Percentiles rank a stretch among this genome's conserved stretches.
These are phyloP conservation scores for Globisporangium rhizosaccharum DNA, from an alignment of 352 stramenopile species.

Conservation along the genomic window DNA sequence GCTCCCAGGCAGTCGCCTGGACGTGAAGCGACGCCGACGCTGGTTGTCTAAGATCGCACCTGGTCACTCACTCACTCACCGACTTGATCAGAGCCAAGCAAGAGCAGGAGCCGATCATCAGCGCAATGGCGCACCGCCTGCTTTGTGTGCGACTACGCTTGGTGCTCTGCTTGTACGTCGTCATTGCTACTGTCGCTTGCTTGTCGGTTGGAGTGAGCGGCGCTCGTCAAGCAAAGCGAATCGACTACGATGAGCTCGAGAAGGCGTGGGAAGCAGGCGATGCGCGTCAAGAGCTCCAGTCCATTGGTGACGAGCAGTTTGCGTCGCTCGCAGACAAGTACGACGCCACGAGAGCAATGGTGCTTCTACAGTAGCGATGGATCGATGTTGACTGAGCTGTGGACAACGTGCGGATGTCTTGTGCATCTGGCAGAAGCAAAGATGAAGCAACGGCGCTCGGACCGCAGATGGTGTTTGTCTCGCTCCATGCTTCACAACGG, in stretches of 20 bases:
- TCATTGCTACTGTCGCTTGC: neutral
- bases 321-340: constrained; percentile 30
- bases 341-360: constrained; percentile 4
- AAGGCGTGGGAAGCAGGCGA: constrained; percentile 59
- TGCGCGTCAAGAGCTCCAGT: constrained; percentile 32
- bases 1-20: no score
- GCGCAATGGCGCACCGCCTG: neutral
- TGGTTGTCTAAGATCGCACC: no score
- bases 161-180: neutral
- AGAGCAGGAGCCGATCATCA: no score
- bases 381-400: neutral
- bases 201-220: neutral
- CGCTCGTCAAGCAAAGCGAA: constrained; percentile 9
- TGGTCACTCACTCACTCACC: no score
- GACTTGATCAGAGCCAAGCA: no score
- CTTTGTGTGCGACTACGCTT: no score
- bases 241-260: constrained; percentile 67
- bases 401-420: neutral
- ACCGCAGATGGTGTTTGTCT: constrained; percentile 81
- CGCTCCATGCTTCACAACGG: constrained; percentile 18
- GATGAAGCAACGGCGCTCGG: constrained; percentile 44
- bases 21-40: no score
- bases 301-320: constrained; percentile 49
- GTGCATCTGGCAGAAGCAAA: constrained; percentile 18
- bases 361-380: neutral